phyloP scores from a whole-genome alignment of 2,329 filamentous ascomycete species.

The Colletotrichum sp. region DNA sequence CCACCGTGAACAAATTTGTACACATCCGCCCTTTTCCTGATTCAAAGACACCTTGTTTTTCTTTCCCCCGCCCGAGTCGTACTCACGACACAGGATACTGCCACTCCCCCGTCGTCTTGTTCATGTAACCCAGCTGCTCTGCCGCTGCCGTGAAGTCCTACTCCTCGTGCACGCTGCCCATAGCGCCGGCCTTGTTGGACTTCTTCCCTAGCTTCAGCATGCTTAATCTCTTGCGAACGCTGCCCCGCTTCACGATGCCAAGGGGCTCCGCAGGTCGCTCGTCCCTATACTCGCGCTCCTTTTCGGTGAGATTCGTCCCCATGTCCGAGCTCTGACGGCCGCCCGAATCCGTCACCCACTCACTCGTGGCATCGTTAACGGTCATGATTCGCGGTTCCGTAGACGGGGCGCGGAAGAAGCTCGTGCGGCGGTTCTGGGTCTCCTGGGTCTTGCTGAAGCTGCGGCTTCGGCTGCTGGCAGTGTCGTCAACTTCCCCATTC shows the following conservation, averaged over 20 bases:
- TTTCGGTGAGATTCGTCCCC: slow-evolving; percentile 23
- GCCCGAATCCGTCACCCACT: slow-evolving; percentile 36
- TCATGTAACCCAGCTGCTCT: slow-evolving; percentile 22
- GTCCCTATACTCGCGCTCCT: slow-evolving; percentile 31
- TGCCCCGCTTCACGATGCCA: slow-evolving; percentile 57
- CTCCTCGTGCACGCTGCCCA: slow-evolving; percentile 63
- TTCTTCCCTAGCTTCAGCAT: slow-evolving; percentile 78
- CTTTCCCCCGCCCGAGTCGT: background rate
- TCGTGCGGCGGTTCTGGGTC: slow-evolving; percentile 41
- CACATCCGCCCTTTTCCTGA: background rate
- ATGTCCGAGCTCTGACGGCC: slow-evolving; percentile 29
- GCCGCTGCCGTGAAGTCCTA: slow-evolving; percentile 34
- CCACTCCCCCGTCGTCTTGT: slow-evolving; percentile 22
- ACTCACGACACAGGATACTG: slow-evolving; percentile 21
- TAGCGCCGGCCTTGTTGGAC: slow-evolving; percentile 59
- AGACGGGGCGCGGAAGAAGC: slow-evolving; percentile 50
- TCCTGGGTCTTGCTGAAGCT: slow-evolving; percentile 32
- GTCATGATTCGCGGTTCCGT: slow-evolving; percentile 23
- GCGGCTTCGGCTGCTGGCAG: slow-evolving; percentile 28
- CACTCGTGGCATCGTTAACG: slow-evolving; percentile 23
- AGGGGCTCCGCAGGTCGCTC: slow-evolving; percentile 7
- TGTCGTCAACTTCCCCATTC: slow-evolving; percentile 32
- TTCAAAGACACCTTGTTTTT: background rate
- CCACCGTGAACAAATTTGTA: background rate
- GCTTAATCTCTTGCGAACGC: slow-evolving; percentile 80